phyloP scores from a whole-genome alignment of 768 basidiomycete genomes.

The Boletus speciosus region DNA sequence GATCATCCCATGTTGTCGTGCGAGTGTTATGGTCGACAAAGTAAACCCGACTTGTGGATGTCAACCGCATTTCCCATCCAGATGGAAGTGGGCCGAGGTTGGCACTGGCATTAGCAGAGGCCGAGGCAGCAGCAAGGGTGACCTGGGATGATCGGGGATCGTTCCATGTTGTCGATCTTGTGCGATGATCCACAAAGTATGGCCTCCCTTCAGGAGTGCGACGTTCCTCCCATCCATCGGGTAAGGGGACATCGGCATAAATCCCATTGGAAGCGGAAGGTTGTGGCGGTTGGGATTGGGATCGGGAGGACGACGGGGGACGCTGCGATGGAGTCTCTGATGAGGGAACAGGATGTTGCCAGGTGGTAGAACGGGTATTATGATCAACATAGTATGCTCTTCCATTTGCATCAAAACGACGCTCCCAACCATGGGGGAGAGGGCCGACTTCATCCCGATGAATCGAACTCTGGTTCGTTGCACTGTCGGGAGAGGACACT shows the following conservation, averaged over 20 bases:
- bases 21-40: slow-evolving; percentile 91
- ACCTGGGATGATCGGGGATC: slow-evolving; percentile 67
- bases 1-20: slow-evolving; percentile 93
- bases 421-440: slow-evolving; percentile 81
- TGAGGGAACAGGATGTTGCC: slow-evolving; percentile 52
- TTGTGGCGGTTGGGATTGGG: slow-evolving; percentile 24
- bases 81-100: slow-evolving; percentile 81
- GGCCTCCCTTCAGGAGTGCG: slow-evolving; percentile 83
- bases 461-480: slow-evolving; percentile 13
- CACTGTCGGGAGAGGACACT: background rate
- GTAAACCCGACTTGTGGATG: slow-evolving; percentile 80
- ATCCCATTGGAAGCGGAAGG: slow-evolving; percentile 26
- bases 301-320: slow-evolving; percentile 8
- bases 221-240: slow-evolving; percentile 90
- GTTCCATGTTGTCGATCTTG: slow-evolving; percentile 87
- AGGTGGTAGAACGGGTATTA: slow-evolving; percentile 74
- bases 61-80: slow-evolving; percentile 94
- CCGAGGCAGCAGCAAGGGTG: slow-evolving; percentile 42
- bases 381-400: slow-evolving; percentile 88
- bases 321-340: slow-evolving; percentile 24
- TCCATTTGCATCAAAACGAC: slow-evolving; percentile 62
- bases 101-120: slow-evolving; percentile 45
- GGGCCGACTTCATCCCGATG: slow-evolving; percentile 59
- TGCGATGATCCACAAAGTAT: slow-evolving; percentile 74
- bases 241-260: slow-evolving; percentile 68